Evolutionary conservation across 371 early-diverging fungal genomes (phyloP), one percentile per base, ranked within the genome.

Genomic region (Mucor irregularis): DNA sequence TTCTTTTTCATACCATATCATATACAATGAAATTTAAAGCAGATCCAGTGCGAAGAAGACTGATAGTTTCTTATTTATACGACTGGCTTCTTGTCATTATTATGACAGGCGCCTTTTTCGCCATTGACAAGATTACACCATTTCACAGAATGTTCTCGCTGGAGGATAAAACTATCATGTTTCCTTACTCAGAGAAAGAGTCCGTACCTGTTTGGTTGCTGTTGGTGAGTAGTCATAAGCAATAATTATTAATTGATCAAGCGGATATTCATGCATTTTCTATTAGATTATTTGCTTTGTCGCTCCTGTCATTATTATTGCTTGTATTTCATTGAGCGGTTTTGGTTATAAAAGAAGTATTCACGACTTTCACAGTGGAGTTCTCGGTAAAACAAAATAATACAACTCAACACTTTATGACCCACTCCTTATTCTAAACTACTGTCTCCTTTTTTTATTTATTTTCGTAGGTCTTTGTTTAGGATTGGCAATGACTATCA

Each of bases 131-230:
- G n/a, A 61, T 89, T 17, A 62, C 76, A 24, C 90, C 92, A 1
- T 89, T 78, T 69, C 84, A 83, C 49, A 83, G 90, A 50, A 69
- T 78, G 47, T 90, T 92, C 68, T 87, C 87, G 13, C 68, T 90
- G 26, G 69, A 73, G 3, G 88, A 92, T 66, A 81, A 75, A 31
- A 76, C 84, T 8, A 85, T 92, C 44, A 77, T 78, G 68, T 83
- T 79, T 61, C 83, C 86, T 1, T 76, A 85, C 55, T 73, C 83
- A 45, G 77, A 73, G 19, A 57, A 85, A 39, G 87, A 88, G 50
- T 75, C 83, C 14, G 78, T 89, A 0, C 86, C 84, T 37, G 72
- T 78, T 45, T 81, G 82, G 64, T 61, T 80, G 10, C 61, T 82
- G n/a, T 56, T 69, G 14, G 79, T 87, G 68, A 61, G 8, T 11